Base-by-base conservation (phyloP, 192 early-diverging fungal genomes). In the Coemansia sp. region DNA sequence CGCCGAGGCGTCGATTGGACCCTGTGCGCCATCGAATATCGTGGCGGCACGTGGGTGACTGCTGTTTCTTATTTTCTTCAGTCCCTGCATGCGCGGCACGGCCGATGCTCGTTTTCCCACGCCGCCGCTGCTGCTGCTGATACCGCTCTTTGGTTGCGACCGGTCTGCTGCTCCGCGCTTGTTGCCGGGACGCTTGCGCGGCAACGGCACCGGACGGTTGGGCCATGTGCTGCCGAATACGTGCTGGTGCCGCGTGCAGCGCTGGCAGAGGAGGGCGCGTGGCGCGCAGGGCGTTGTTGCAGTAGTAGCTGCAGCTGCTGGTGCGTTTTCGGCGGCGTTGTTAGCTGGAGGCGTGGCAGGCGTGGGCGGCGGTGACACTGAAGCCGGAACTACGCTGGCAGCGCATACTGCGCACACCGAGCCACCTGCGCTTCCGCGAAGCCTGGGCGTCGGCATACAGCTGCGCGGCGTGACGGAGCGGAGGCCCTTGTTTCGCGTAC, bases 141-240 rank as follows among this genome's bases (percentile, higher is more conserved):
- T 50, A 18, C 26, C 26, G 3, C 26, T 26, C 26, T 26, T 26
- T 26, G 26, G 26, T 26, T 26, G 26, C 26, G 26, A 26, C 3
- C 26, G 26, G 3, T 26, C 26, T 26, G 26, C 26, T 26, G 26
- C 3, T 26, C 26, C 26, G 58, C 68, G 68, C 64, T 41, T 62
- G 6, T 56, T 50, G 12, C 41, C 44, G 11, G 64, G 26, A 16
- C 54, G 58, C 40, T 42, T 21, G 37, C 38, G 63, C 37, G 44
- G 80, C 40, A 47, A 59, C n/a, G 45, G 69, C 21, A 26, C 26
- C 26, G 26, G 26, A 2, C 81, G 76, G 19, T 69, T 64, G 5
- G 81, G 81, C 81, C 81, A 83, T 15, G 50, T 42, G n/a, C 68
- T 13, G n/a, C 70, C 61, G 56, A 65, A 83, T 5, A 83, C 59